A percentile compares a stretch with the other conserved stretches of the same genome.
These are phyloP conservation scores for Clarireedia sp. DNA, from an alignment of 2,329 filamentous ascomycete genomes.

Conservation along the genomic window DNA sequence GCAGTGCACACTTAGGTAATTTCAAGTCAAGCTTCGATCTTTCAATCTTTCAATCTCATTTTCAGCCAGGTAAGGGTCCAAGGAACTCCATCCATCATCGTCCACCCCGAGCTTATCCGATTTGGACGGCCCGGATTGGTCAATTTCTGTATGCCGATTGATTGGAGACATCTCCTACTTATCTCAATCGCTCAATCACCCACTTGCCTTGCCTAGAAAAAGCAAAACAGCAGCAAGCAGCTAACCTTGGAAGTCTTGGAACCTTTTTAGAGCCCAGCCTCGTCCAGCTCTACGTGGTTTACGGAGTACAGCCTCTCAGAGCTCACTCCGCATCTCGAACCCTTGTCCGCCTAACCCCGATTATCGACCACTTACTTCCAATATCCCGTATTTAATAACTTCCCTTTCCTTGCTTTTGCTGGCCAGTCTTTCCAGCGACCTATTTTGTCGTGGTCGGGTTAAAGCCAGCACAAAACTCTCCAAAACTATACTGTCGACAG, in stretches of 20 bases:
- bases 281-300: background rate
- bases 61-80: too few species aligned
- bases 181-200: background rate
- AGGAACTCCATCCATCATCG: background rate
- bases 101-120: background rate
- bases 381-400: background rate
- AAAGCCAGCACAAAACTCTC: background rate
- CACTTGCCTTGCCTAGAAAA: background rate
- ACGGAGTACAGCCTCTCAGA: background rate
- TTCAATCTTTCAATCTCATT: too few species aligned
- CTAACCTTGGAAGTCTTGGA: background rate
- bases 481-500: constrained; percentile 8
- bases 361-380: background rate
- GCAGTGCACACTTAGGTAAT: too few species aligned
- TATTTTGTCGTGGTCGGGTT: background rate
- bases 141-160: background rate
- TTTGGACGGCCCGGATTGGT: background rate
- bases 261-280: background rate
- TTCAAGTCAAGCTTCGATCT: too few species aligned
- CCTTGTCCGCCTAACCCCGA: background rate
- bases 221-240: background rate
- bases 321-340: background rate
- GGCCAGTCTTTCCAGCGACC: background rate
- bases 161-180: background rate
- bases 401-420: background rate